Evolutionary conservation across 2,329 filamentous ascomycete species (phyloP), one percentile per base, ranked within the genome.

Genomic region (Ceratocystis cacaofunesta): DNA sequence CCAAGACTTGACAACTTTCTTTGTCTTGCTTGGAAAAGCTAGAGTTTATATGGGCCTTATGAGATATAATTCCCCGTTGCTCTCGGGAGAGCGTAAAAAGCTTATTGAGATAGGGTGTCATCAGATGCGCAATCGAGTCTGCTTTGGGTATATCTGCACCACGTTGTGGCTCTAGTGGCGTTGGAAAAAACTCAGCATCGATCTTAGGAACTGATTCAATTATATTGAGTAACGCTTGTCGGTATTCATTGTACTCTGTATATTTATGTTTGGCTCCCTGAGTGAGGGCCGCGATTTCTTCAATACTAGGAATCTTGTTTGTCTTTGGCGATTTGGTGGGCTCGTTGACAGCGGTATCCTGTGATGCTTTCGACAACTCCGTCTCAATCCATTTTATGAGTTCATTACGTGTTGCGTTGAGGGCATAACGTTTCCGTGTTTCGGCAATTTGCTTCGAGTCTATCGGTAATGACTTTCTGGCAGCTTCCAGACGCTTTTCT

Each of bases 301-400:
- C 67, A 43, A 43, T 62, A 15, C 19, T 65, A 52, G 48, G 46
- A 62, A 19, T 68, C 58, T 22, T 63, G 46, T 46, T 63, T 50
- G 28, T 70, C 7, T 32, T 63, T 6, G 66, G 43, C 3, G 66
- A 65, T n/a, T 61, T 30, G 5, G 63, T 19, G 5, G 41, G n/a
- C 19, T 62, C 57, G 15, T 46, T 61, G 15, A 28, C 22, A 22
- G 30, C 43, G 15, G 30, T 28, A 7, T 64, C 41, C 5, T 46
- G 36, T 3, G 63, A 62, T 3, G 61, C 61, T 71, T 66, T 43
- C 67, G 67, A 61, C 25, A 87, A 74, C 71, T 87, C 85, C 4
- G 74, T 75, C 72, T 87, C 85, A 66, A 87, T 85, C 85, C 85
- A 87, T 66, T 74, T 77, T 67, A 87, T 86, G 62, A 87, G 77